These are phyloP conservation scores for Solanum paucissectum DNA, from an alignment of 257 asterid genomes.

Conservation along the genomic window DNA sequence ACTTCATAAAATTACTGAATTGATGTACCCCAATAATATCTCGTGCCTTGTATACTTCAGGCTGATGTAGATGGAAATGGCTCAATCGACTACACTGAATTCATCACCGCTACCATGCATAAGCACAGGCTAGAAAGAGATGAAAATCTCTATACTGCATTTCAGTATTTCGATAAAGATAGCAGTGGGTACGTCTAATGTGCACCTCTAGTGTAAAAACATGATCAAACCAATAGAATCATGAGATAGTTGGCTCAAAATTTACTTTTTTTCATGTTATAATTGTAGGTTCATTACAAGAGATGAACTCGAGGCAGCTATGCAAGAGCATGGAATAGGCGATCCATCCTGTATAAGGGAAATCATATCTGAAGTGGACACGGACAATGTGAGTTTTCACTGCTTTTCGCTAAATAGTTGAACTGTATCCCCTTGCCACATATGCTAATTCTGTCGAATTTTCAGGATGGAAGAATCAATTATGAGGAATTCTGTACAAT, in stretches of 20 bases:
- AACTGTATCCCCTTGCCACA: background rate
- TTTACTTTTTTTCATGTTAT: background rate
- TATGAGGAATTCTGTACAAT: slow-evolving; percentile 75
- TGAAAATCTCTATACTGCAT: slow-evolving; percentile 70
- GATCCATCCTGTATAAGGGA: slow-evolving; percentile 56
- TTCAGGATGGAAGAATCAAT: slow-evolving; percentile 81
- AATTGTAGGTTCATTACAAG: slow-evolving; percentile 55
- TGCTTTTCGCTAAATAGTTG: background rate
- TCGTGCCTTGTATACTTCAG: slow-evolving; percentile 14
- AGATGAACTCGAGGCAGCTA: slow-evolving; percentile 79
- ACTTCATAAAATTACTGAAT: background rate
- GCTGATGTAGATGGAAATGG: slow-evolving; percentile 97
- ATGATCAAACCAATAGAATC: background rate
- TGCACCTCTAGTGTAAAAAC: background rate
- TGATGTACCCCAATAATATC: background rate
- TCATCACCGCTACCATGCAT: slow-evolving; percentile 90
- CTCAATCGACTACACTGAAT: slow-evolving; percentile 74
- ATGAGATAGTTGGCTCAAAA: background rate
- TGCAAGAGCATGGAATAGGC: slow-evolving; percentile 74
- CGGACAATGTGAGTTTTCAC: slow-evolving; percentile 55
- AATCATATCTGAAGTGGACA: slow-evolving; percentile 75
- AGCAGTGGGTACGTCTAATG: slow-evolving; percentile 53
- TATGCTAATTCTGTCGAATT: background rate
- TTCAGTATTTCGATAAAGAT: slow-evolving; percentile 75
- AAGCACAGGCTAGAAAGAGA: slow-evolving; percentile 78